Percentiles rank a stretch among this genome's conserved stretches.
Evolutionary conservation across 164 flowering plant species (phyloP).

Genomic region (Sextonia rubra): DNA sequence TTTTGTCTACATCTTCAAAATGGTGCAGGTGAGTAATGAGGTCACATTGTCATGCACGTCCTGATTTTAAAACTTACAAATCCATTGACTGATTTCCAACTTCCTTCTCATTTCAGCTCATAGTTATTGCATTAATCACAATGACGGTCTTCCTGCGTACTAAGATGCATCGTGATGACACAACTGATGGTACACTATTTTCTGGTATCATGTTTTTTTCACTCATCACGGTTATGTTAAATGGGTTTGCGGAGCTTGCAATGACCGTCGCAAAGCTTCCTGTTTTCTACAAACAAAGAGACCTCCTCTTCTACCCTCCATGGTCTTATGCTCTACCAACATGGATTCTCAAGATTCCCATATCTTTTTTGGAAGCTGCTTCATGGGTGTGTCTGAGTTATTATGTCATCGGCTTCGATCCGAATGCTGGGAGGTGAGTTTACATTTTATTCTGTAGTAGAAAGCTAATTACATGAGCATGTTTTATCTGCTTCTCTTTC

Average conservation of each 20-base stretch:
- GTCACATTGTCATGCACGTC: neutral
- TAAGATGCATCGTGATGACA: slow-evolving; percentile 10
- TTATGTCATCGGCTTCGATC: slow-evolving; percentile 39
- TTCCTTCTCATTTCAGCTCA: slow-evolving; percentile 24
- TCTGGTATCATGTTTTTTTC: slow-evolving; percentile 7
- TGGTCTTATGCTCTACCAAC: slow-evolving; percentile 54
- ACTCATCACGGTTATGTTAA: slow-evolving; percentile 1
- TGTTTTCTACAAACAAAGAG: slow-evolving; percentile 61
- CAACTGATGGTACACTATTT: slow-evolving; percentile 6
- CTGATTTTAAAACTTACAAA: neutral
- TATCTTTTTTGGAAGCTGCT: slow-evolving; percentile 31
- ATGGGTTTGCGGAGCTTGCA: slow-evolving; percentile 32
- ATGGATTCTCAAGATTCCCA: slow-evolving; percentile 37
- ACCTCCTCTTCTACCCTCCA: slow-evolving; percentile 47
- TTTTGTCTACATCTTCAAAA: slow-evolving; percentile 38
- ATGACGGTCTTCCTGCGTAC: slow-evolving; percentile 10
- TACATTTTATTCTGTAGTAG: neutral
- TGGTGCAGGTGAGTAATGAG: slow-evolving; percentile 25
- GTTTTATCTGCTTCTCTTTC: neutral
- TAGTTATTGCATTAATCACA: slow-evolving; percentile 22
- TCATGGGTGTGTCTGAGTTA: slow-evolving; percentile 38
- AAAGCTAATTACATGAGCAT: neutral
- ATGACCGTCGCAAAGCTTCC: slow-evolving; percentile 44
- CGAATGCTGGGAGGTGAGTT: slow-evolving; percentile 32
- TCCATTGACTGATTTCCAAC: neutral